Percentiles rank a stretch among this genome's conserved stretches.
Evolutionary conservation across 768 basidiomycete species (phyloP).

Genomic region (Lanmaoa pseudosensibilis): DNA sequence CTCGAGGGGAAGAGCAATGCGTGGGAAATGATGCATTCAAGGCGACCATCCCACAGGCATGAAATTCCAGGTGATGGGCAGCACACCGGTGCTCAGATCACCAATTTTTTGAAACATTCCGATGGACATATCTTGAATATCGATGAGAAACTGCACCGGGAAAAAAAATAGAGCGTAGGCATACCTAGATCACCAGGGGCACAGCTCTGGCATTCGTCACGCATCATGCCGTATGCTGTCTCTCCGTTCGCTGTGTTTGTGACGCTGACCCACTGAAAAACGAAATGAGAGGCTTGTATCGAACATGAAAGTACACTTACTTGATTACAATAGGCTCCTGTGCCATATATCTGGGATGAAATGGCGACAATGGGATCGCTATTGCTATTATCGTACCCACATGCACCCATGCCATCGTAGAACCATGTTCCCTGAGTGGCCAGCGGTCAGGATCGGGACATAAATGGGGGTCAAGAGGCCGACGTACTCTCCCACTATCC

Average conservation of each 20-base stretch:
- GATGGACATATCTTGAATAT: conserved; percentile 61
- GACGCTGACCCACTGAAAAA: conserved; percentile 55
- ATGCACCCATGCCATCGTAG: conserved; percentile 60
- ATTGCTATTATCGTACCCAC: conserved; percentile 51
- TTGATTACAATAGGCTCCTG: conserved; percentile 59
- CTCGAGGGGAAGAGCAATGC: not conserved
- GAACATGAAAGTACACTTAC: conserved; percentile 36
- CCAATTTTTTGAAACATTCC: conserved; percentile 56
- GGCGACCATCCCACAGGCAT: conserved; percentile 47
- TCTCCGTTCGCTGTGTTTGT: conserved; percentile 57
- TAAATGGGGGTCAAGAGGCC: not conserved
- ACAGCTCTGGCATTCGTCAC: conserved; percentile 63
- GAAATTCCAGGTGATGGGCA: conserved; percentile 63
- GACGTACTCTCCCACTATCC: conserved; percentile 55
- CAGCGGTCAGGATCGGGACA: conserved; percentile 5
- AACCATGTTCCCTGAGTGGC: conserved; percentile 65
- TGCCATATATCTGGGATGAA: conserved; percentile 50
- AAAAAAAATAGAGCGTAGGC: conserved; percentile 14
- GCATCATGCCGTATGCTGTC: conserved; percentile 47
- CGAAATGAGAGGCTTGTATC: conserved; percentile 8
- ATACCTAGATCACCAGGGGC: conserved; percentile 54
- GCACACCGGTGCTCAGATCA: conserved; percentile 46
- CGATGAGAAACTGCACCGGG: conserved; percentile 5
- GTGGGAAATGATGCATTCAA: conserved; percentile 22
- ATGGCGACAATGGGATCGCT: conserved; percentile 64